Conservation (phyloP, 2,329 filamentous ascomycete genomes). For the Arthrobotrys conoides region DNA sequence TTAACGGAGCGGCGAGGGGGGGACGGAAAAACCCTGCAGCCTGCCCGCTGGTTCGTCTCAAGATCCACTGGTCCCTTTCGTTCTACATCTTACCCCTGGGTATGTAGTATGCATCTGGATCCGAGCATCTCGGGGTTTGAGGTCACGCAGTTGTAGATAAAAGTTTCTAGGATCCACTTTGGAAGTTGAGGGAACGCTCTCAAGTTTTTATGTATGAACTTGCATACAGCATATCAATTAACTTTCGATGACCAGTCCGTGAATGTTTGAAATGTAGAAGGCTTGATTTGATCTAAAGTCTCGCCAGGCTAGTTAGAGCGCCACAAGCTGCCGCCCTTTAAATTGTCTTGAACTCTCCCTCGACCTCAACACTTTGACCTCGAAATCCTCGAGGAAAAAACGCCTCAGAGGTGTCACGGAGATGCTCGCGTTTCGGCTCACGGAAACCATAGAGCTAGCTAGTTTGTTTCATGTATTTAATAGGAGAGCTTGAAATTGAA, state of each 20-base stretch:
- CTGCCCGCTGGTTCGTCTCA: constrained; percentile 4
- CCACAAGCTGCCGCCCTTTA: neutral
- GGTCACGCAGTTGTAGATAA: constrained; percentile 11
- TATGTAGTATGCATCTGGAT: too few species aligned
- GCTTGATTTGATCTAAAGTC: too few species aligned
- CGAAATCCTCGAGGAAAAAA: neutral
- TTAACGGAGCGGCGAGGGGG: too few species aligned
- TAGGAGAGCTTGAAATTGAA: neutral
- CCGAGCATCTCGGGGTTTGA: constrained; percentile 4
- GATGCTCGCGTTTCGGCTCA: constrained; percentile 14
- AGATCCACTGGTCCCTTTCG: constrained; percentile 14
- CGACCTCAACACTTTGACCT: constrained; percentile 21
- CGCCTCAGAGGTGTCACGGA: neutral
- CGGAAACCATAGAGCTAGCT: neutral
- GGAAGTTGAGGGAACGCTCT: neutral
- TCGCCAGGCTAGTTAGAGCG: too few species aligned
- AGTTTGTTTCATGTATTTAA: neutral
- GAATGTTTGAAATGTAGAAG: too few species aligned
- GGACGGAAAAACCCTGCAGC: constrained; percentile 18
- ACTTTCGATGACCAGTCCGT: neutral
- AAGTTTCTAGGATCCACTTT: constrained; percentile 12
- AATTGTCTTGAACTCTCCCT: constrained; percentile 17
- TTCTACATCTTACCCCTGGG: neutral
- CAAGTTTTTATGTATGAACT: neutral
- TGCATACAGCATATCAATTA: neutral